Conservation (phyloP, 352 stramenopile species). For the Pythium oligandrum region DNA sequence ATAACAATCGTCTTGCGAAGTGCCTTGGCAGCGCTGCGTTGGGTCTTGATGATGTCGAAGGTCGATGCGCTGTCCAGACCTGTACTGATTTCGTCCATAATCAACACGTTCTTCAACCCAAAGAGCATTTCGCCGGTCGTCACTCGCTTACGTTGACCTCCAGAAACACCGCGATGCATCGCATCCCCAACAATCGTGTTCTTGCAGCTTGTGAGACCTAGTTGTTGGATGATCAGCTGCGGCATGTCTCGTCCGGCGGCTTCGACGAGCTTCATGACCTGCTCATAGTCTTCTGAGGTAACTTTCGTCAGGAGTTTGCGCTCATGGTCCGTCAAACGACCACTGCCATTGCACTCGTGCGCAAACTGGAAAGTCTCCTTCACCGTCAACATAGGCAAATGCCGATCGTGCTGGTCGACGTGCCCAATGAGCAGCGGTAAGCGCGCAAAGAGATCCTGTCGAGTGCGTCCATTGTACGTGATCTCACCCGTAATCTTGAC, state of each 20-base stretch:
- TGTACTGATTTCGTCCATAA: constrained; percentile 88
- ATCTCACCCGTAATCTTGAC: constrained; percentile 20
- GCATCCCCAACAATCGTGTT: constrained; percentile 50
- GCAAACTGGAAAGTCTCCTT: constrained; percentile 89
- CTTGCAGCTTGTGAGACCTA: constrained; percentile 25
- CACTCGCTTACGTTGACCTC: constrained; percentile 45
- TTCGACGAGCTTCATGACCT: constrained; percentile 11
- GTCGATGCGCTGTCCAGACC: constrained; percentile 86
- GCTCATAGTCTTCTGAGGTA: constrained; percentile 19
- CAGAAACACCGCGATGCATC: constrained; percentile 38
- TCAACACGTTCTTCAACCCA: constrained; percentile 36
- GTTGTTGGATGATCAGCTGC: constrained; percentile 8
- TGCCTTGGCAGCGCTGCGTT: constrained; percentile 33
- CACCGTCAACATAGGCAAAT: constrained; percentile 83
- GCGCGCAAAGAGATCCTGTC: constrained; percentile 9
- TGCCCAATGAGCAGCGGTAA: constrained; percentile 27
- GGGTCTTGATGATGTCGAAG: constrained; percentile 82
- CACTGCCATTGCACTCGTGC: constrained; percentile 50
- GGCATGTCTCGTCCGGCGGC: constrained; percentile 9
- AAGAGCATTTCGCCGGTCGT: constrained; percentile 80
- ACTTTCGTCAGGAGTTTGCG: constrained; percentile 32
- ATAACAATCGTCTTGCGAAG: constrained; percentile 50
- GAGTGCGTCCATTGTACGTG: constrained; percentile 18
- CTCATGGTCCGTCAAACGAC: constrained; percentile 8
- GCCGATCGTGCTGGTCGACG: constrained; percentile 49